Evolutionary conservation across 805 yeast species (phyloP), one percentile per base, ranked within the genome.

Genomic region (Barnettozyma sp.): DNA sequence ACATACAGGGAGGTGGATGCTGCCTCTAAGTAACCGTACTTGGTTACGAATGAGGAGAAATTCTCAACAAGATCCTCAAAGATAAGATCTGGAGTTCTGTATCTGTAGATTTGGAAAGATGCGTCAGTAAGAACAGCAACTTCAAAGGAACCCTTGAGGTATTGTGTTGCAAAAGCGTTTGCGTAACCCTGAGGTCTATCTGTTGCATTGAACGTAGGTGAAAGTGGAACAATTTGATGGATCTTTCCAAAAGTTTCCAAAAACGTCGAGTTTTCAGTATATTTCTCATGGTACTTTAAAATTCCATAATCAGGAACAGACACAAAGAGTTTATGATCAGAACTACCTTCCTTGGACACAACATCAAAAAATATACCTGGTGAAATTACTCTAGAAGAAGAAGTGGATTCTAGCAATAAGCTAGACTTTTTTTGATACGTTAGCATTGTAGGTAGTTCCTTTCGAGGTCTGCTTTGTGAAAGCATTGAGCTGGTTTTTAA

Each of bases 281-380:
- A 73, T 46, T 74, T 75, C 40, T 76, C 76, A 40, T 77, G 76
- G 45, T 78, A 78, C 52, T 85, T 86, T 43, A 86, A 62, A 27
- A 82, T 68, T 28, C 96, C 95, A 51, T 84, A 79, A 57, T 92
- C 96, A 7, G 92, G 81, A 7, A 86, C 80, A 31, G 90, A 69
- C 4, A 82, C 78, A 55, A 82, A 86, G 16, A 85, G 58, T 36
- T 71, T 70, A 41, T 72, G 59, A n/a, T 56, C 52, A 12, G 44
- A 34, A 3, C 36, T 14, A 7, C 41, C 47, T 13, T 44, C 45
- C 32, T 53, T 53, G 9, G 41, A 63, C 34, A 73, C 70, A 10
- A 80, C 82, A 26, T 84, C 80, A 41, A 88, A 68, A 50, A 78
- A 88, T 4, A 86, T 78, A n/a, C 94, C 95, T 1, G 96, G 95